Base-by-base conservation (phyloP, 345 rosid genomes). In the Citrus maxima region DNA sequence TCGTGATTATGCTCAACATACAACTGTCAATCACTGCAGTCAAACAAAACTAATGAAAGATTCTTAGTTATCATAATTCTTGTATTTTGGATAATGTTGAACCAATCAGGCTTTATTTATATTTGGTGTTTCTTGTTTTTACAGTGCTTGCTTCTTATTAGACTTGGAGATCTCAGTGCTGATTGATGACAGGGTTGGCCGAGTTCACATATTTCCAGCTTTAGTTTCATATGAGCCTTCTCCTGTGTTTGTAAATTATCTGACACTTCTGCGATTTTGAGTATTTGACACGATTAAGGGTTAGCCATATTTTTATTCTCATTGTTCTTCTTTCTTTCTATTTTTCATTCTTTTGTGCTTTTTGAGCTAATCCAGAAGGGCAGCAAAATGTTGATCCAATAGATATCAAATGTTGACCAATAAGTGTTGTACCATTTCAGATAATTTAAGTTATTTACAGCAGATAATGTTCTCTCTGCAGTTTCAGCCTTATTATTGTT, bases 201-300 rank as follows among this genome's bases (percentile, higher is more conserved):
- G 21, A 66, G 38, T 70, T 70, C 2, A 30, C 35, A 25, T 51
- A 28, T 19, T 73, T 51, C 40, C 54, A 69, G 73, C 32, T 25
- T 55, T 40, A 27, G 46, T 40, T 61, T 67, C 22, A 3, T 16
- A 10, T 6, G 35, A 67, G 56, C 25, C 68, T 25, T 70, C 75
- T 65, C 34, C 73, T 38, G 34, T 68, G 72, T 77, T 70, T 79
- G 83, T 88, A 80, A 55, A 85, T 82, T 80, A 79, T 77, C 46
- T 62, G 62, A 76, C 61, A 76, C 66, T 77, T 55, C 79, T 46
- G 72, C 72, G 22, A 51, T 77, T 83, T 73, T 70, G 77, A 70
- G 55, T 74, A 62, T 27, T 40, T 59, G 75, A 70, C 77, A 75
- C 67, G 61, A 34, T 59, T 37, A 69, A 10, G 60, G 85, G 79